A percentile compares a stretch with the other conserved stretches of the same genome.
Evolutionary conservation across 2,329 filamentous ascomycete species (phyloP).

Genomic region (Alternaria sp.): DNA sequence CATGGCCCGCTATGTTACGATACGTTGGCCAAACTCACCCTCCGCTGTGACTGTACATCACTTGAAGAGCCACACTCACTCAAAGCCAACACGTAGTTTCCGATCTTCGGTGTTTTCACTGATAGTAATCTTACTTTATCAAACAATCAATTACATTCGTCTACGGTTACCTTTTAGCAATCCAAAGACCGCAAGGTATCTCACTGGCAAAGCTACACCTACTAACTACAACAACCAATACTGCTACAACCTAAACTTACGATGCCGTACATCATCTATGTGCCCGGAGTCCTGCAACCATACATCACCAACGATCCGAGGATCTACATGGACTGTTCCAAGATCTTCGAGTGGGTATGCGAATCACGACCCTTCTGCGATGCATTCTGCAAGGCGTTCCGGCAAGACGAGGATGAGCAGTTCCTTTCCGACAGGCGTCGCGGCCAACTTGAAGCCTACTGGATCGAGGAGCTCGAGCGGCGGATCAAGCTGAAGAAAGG

Average conservation of each 20-base stretch:
- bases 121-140: neutral
- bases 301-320: constrained; percentile 28
- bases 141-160: neutral
- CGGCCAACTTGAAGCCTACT: constrained; percentile 21
- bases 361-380: constrained; percentile 26
- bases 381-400: constrained; percentile 19
- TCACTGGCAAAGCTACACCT: neutral
- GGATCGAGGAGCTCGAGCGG: constrained; percentile 4
- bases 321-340: constrained; percentile 28
- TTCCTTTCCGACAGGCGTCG: constrained; percentile 18
- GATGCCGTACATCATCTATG: constrained; percentile 33
- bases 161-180: neutral
- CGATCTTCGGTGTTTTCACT: neutral
- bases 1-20: neutral
- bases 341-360: constrained; percentile 21
- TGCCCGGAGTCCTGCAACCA: constrained; percentile 16
- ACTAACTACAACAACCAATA: neutral
- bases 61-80: neutral
- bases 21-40: neutral
- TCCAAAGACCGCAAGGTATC: neutral
- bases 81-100: neutral
- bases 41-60: neutral
- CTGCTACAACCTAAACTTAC: neutral
- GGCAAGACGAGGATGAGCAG: constrained; percentile 18
- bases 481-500: neutral